Evolutionary conservation across 805 yeast genomes (phyloP).

Genomic region (Candida nemodendra): DNA sequence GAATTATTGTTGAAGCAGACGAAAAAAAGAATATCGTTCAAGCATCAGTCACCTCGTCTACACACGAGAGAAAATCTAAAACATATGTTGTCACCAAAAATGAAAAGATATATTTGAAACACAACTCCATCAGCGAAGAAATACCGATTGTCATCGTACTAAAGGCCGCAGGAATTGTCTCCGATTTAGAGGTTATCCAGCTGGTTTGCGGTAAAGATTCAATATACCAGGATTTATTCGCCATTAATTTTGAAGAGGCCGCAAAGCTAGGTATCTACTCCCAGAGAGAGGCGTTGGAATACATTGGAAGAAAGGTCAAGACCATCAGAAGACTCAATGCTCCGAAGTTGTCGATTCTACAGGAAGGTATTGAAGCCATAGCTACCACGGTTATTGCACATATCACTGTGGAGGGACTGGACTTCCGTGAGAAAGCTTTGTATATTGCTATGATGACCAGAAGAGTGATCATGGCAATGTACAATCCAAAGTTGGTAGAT

Average conservation of each 20-base stretch:
- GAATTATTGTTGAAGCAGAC: constrained; percentile 97
- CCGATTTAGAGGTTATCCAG: constrained; percentile 92
- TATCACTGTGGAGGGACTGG: constrained; percentile 74
- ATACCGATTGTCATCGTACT: constrained; percentile 89
- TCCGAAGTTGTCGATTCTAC: constrained; percentile 74
- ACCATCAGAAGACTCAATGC: constrained; percentile 85
- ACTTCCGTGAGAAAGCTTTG: constrained; percentile 90
- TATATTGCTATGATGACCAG: constrained; percentile 97
- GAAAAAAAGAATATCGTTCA: constrained; percentile 92
- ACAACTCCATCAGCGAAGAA: constrained; percentile 93
- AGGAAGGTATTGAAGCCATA: constrained; percentile 95
- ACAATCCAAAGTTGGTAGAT: constrained; percentile 92
- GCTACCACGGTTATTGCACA: constrained; percentile 97
- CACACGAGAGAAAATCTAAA: constrained; percentile 97
- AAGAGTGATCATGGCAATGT: constrained; percentile 92
- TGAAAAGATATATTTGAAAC: constrained; percentile 85
- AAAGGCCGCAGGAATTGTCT: constrained; percentile 91
- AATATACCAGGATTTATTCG: constrained; percentile 86
- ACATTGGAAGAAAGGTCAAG: constrained; percentile 86
- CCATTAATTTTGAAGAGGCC: constrained; percentile 91
- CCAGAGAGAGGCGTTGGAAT: constrained; percentile 91
- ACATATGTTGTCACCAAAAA: constrained; percentile 94
- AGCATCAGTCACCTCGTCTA: constrained; percentile 96
- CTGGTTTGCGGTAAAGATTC: constrained; percentile 90
- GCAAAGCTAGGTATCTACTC: constrained; percentile 82